phyloP scores from a whole-genome alignment of 2,329 filamentous ascomycete genomes.

The Albophoma yamanashiensis region DNA sequence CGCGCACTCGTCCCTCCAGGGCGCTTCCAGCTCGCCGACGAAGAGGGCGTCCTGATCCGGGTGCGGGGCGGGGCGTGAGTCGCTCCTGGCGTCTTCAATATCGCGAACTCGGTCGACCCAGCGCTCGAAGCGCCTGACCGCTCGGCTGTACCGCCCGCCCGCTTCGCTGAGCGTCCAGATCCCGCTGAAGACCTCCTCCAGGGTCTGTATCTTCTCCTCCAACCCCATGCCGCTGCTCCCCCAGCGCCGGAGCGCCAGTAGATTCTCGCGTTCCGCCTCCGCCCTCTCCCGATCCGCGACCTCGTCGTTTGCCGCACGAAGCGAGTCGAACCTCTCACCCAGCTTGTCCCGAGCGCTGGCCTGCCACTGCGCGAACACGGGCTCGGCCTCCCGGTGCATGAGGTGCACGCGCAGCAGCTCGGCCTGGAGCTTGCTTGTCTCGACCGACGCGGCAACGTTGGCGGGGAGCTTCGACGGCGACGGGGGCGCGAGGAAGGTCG shows the following conservation, averaged over 20 bases:
- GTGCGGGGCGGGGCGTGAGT: slow-evolving; percentile 20
- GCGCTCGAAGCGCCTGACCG: slow-evolving; percentile 46
- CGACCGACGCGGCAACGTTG: slow-evolving; percentile 47
- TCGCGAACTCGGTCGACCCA: slow-evolving; percentile 41
- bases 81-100: slow-evolving; percentile 32
- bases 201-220: slow-evolving; percentile 44
- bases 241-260: slow-evolving; percentile 43
- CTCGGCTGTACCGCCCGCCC: slow-evolving; percentile 43
- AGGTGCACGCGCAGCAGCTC: slow-evolving; percentile 56
- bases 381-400: slow-evolving; percentile 43
- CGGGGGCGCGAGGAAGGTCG: slow-evolving; percentile 46
- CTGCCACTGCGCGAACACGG: slow-evolving; percentile 39
- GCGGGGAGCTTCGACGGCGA: slow-evolving; percentile 51
- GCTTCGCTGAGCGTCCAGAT: slow-evolving; percentile 47
- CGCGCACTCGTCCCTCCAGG: slow-evolving; percentile 49
- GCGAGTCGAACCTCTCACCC: slow-evolving; percentile 29
- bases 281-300: slow-evolving; percentile 27
- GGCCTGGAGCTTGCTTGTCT: slow-evolving; percentile 48
- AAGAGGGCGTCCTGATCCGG: slow-evolving; percentile 32
- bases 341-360: slow-evolving; percentile 42
- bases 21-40: slow-evolving; percentile 40
- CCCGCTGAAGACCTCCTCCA: slow-evolving; percentile 46
- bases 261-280: slow-evolving; percentile 38
- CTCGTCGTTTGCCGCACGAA: slow-evolving; percentile 22
- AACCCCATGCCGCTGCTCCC: slow-evolving; percentile 24